These are phyloP conservation scores for Syzygium grande DNA, from an alignment of 345 rosid species.

Conservation along the genomic window DNA sequence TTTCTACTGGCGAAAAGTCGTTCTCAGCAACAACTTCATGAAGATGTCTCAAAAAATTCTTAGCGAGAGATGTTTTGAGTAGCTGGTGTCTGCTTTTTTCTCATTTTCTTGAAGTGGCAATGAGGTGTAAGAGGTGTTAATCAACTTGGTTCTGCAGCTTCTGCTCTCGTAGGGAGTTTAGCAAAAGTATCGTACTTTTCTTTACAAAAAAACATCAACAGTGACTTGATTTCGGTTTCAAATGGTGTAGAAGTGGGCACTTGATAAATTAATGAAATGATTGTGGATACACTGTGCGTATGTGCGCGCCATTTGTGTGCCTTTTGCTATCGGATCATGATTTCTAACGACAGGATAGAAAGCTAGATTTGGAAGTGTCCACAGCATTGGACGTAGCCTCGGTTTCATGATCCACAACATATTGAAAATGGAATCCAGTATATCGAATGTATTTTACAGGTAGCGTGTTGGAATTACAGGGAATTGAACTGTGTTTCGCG, in stretches of 20 bases:
- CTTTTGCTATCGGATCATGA: not conserved
- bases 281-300: not conserved
- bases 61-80: not conserved
- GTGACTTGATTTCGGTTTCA: not conserved
- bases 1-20: slow-evolving; percentile 24
- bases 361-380: not conserved
- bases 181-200: not conserved
- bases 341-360: not conserved
- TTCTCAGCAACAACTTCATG: not conserved
- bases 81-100: not conserved
- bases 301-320: fast-evolving
- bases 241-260: not conserved
- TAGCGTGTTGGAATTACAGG: fast-evolving
- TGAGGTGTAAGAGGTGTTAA: not conserved
- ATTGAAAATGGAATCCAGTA: not conserved
- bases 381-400: not conserved
- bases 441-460: not conserved
- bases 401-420: not conserved
- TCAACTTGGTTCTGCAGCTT: not conserved
- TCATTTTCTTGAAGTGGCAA: not conserved
- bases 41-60: slow-evolving; percentile 26
- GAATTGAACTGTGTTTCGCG: not conserved
- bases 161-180: not conserved
- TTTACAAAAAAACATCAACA: not conserved
- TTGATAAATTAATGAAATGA: not conserved